phyloP scores from a whole-genome alignment of 176 grass and related monocot species.

The Areca catechu region DNA sequence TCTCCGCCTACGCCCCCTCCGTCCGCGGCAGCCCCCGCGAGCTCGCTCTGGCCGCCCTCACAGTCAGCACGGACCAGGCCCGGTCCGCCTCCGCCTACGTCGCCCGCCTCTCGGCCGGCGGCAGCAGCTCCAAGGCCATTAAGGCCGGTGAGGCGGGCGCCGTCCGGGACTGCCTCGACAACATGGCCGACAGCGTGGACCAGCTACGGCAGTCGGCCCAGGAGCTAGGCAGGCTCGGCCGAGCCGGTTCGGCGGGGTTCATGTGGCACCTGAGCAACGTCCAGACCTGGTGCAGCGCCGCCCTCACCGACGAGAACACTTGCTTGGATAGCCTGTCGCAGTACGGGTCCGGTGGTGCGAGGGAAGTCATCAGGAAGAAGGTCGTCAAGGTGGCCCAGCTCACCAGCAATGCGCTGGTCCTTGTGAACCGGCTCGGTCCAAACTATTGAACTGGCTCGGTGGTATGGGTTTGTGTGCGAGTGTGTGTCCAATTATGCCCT shows the following conservation, averaged over 20 bases:
- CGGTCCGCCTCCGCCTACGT: constrained; percentile 58
- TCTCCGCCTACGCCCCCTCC: constrained; percentile 41
- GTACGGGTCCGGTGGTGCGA: constrained; percentile 41
- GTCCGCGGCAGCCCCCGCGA: constrained; percentile 53
- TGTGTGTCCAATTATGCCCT: no score
- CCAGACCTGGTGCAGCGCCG: constrained; percentile 90
- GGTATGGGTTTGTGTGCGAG: no score
- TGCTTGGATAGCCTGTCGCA: constrained; percentile 66
- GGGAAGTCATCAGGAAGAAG: constrained; percentile 51
- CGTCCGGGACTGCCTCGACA: constrained; percentile 73
- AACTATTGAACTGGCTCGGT: constrained; percentile 16
- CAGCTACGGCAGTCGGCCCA: constrained; percentile 52
- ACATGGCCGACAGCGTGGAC: constrained; percentile 82
- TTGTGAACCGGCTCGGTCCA: constrained; percentile 53
- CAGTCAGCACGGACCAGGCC: constrained; percentile 66
- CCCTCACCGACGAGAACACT: constrained; percentile 94
- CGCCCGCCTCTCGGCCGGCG: constrained; percentile 14
- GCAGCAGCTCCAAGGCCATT: background rate
- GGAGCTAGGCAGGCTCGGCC: constrained; percentile 44
- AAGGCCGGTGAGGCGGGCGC: constrained; percentile 14
- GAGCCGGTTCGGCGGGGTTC: constrained; percentile 47
- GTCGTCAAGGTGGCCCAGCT: constrained; percentile 82
- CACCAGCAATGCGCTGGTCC: constrained; percentile 89
- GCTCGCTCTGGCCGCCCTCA: constrained; percentile 64
- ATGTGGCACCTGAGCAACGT: constrained; percentile 85